These are phyloP conservation scores for Elaphomyces granulatus DNA, from an alignment of 495 filamentous ascomycete genomes.

Conservation along the genomic window DNA sequence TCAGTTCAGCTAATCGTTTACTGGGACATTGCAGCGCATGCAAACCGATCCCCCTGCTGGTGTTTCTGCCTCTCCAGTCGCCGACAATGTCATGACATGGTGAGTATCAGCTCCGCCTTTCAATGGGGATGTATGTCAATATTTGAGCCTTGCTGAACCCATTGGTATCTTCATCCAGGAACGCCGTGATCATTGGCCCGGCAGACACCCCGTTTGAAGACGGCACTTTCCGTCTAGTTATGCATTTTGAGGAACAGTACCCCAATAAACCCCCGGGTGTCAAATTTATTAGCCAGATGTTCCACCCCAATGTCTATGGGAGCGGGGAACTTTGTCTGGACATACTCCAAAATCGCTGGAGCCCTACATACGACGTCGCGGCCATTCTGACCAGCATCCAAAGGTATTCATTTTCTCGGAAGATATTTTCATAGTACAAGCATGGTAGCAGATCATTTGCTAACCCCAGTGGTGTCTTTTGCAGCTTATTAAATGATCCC, in stretches of 20 bases:
- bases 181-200: conserved; percentile 96
- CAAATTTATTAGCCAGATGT: conserved; percentile 98
- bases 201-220: conserved; percentile 98
- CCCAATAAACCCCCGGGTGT: conserved; percentile 96
- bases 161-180: conserved; percentile 43
- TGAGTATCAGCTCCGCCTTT: conserved; percentile 27
- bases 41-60: conserved; percentile 97
- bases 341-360: conserved; percentile 97
- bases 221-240: conserved; percentile 91
- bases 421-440: too few species aligned
- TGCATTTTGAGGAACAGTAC: conserved; percentile 98
- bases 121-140: not conserved
- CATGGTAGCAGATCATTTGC: too few species aligned
- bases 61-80: conserved; percentile 89
- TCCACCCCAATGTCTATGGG: conserved; percentile 96
- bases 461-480: too few species aligned
- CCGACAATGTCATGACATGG: conserved; percentile 99
- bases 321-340: conserved; percentile 95
- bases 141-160: not conserved
- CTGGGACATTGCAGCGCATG: conserved; percentile 62
- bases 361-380: conserved; percentile 95
- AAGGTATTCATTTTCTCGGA: conserved; percentile 53
- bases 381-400: conserved; percentile 96
- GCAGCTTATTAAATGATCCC: conserved; percentile 90
- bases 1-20: too few species aligned